Base-by-base conservation (phyloP, 192 early-diverging fungal genomes). In the Obelidium mucronatum region DNA sequence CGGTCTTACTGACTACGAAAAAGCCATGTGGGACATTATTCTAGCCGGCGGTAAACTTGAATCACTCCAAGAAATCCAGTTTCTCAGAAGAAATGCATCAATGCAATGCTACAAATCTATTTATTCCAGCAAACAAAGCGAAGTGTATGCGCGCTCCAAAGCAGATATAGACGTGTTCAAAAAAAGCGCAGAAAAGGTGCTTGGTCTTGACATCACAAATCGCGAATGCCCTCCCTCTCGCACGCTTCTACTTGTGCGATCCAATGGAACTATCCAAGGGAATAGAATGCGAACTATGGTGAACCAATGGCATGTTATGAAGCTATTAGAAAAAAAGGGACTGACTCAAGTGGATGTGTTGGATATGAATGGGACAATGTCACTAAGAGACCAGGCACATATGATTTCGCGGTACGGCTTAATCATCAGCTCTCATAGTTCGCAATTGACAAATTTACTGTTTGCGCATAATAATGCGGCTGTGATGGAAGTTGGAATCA, bases 291-390 rank as follows among this genome's bases (percentile, higher is more conserved):
- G 66, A 30, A 53, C 39, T 3, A 68, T 68, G 66, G 15, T 52
- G 66, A 68, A 68, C 33, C 40, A 52, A 48, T 68, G 66, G 66
- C 39, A 68, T 48, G 66, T 68, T 48, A 24, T 68, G 66, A 68
- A 28, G 30, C 40, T 68, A 5, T 22, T 68, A 5, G 66, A 68
- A 28, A 17, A 3, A n/a, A 68, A 68, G 30, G 66, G 66, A 31
- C 0, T 68, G 5, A 68, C 66, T 17, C 66, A 68, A 68, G 51
- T 68, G 13, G 66, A 68, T 34, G 44, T 52, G 4, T 6, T 6
- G 15, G 66, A 68, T 34, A 26, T 68, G 40, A 68, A 68, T 34
- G 40, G 24, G 40, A 68, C 40, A 5, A 17, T 68, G 15, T n/a
- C 66, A 8, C 2, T 68, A 19, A 17, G 51, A 42, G 40, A 68